Base-by-base conservation (phyloP, 352 stramenopile species). In the Phytophthora sp. region DNA sequence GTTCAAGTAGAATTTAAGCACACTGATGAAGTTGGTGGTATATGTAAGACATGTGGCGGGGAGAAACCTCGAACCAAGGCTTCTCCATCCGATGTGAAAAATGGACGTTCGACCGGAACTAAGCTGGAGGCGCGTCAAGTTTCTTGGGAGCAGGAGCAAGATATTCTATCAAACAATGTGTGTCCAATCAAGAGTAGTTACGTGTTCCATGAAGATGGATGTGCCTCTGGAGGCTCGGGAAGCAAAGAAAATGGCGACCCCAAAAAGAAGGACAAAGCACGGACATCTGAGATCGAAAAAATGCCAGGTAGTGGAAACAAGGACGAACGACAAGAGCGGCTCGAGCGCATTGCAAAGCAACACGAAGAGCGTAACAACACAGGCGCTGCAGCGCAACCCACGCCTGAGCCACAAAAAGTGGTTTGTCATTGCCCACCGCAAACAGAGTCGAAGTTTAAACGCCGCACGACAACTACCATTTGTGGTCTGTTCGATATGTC, bases 401-500 rank as follows among this genome's bases (percentile, higher is more conserved):
- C 48, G 21, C 28, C 45, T 27, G 61, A 68, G n/a, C 28, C 57
- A 20, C 52, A 70, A 69, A 76, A 73, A 51, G 12, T 48, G 48
- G 43, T 67, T 43, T 78, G 52, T 60, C 60, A 70, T 32, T 76
- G 55, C 46, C 53, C 58, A 10, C 54, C 46, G 8, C 67, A 68
- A 50, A 57, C 56, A 15, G 69, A 72, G 21, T 77, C 69, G 7
- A 74, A 74, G 50, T 77, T 74, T 27, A 76, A 76, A 39, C 61
- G 49, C 11, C 62, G 63, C 21, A 76, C 58, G 4, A 69, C 63
- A 9, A 76, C 73, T 1, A 74, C 80, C 6, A 78, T 96, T 10
- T 87, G 86, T 54, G 77, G 86, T 5, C 69, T 96, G 2, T 94
- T 96, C 35, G 79, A 92, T 10, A 92, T 96, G 79, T 76, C 81